Conservation (phyloP, 768 basidiomycete genomes). For the Ramaria sp. region DNA sequence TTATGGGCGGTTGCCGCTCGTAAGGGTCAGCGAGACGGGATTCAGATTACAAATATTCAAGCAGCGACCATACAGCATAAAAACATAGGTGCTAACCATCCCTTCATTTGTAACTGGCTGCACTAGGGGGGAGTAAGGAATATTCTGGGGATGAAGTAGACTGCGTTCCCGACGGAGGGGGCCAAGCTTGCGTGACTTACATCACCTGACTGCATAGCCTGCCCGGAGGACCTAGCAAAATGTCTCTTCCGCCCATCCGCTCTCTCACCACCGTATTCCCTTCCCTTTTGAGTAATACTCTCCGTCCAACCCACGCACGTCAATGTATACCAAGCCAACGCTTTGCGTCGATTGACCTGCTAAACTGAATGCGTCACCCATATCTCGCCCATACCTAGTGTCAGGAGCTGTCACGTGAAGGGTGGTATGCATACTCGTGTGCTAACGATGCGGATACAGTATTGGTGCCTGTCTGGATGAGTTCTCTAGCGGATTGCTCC, state of each 20-base stretch:
- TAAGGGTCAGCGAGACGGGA: too few species aligned
- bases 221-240: slow-evolving; percentile 9
- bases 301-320: slow-evolving; percentile 63
- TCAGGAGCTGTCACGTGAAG: not conserved
- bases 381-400: slow-evolving; percentile 49
- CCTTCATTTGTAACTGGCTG: too few species aligned
- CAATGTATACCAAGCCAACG: slow-evolving; percentile 67
- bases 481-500: slow-evolving; percentile 42
- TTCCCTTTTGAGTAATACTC: slow-evolving; percentile 53
- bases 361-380: slow-evolving; percentile 44
- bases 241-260: slow-evolving; percentile 18
- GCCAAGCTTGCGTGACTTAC: too few species aligned
- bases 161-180: too few species aligned
- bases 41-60: too few species aligned
- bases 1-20: too few species aligned
- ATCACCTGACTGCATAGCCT: not conserved
- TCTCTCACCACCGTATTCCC: slow-evolving; percentile 49
- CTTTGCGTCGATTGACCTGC: slow-evolving; percentile 59
- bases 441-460: slow-evolving; percentile 38
- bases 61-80: too few species aligned
- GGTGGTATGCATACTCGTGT: slow-evolving; percentile 36
- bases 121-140: too few species aligned
- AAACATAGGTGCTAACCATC: too few species aligned
- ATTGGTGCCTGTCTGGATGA: slow-evolving; percentile 40
- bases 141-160: too few species aligned